Evolutionary conservation across 2,329 filamentous ascomycete genomes (phyloP).

Genomic region (Lasiodiplodia sp.): DNA sequence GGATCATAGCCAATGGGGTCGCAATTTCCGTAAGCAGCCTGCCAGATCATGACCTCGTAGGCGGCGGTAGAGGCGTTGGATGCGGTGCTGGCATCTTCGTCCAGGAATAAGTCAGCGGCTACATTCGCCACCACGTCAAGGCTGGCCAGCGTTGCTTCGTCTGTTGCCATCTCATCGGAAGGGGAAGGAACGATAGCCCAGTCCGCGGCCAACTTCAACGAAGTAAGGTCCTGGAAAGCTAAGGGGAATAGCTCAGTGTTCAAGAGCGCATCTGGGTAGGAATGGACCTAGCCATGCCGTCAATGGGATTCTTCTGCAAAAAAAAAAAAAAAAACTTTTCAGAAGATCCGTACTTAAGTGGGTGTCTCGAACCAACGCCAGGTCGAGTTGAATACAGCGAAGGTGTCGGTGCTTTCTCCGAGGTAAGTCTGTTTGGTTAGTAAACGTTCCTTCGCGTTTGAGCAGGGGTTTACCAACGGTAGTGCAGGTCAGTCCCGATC

Average conservation of each 20-base stretch:
- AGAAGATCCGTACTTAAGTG: not conserved
- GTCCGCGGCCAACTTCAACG: conserved; percentile 9
- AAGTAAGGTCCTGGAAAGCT: conserved; percentile 13
- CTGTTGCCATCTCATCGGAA: conserved; percentile 1
- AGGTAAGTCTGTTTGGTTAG: conserved; percentile 1
- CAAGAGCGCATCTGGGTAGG: conserved; percentile 29
- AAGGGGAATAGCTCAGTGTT: conserved; percentile 28
- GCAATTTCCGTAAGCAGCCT: conserved; percentile 27
- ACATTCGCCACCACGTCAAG: conserved; percentile 29
- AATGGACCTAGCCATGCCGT: conserved; percentile 21
- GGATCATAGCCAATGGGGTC: conserved; percentile 27
- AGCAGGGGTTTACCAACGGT: conserved; percentile 17
- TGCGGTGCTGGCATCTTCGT: conserved; percentile 18
- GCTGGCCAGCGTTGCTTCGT: conserved; percentile 16
- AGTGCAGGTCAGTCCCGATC: conserved; percentile 27
- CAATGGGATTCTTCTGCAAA: not conserved
- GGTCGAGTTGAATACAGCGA: conserved; percentile 27
- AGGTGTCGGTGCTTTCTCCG: conserved; percentile 17
- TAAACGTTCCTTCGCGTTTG: not conserved
- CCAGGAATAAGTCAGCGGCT: conserved; percentile 30
- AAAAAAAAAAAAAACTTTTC: not conserved
- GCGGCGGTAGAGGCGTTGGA: conserved; percentile 21
- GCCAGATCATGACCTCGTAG: conserved; percentile 31
- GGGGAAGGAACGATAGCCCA: conserved; percentile 28
- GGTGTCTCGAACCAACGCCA: conserved; percentile 27